Base-by-base conservation (phyloP, 495 filamentous ascomycete species). In the Durotheca rogersii region DNA sequence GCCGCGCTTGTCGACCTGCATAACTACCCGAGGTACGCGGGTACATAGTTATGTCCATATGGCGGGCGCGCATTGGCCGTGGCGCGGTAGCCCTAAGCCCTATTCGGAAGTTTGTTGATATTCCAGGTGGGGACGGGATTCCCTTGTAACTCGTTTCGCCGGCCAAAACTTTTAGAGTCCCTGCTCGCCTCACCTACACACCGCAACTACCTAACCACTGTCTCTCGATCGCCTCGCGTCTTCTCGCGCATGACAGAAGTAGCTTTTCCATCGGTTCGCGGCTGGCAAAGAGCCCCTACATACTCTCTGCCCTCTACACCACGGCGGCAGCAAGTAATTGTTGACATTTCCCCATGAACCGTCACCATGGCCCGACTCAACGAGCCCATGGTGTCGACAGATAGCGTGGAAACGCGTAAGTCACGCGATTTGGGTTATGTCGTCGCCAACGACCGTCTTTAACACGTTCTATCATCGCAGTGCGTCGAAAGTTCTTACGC, bases 291-390 rank as follows among this genome's bases (percentile, higher is more conserved):
- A 27, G 16, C 50, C 41, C 40, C 35, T 56, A n/a, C 42, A 48
- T 58, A 33, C 40, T 36, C 37, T 20, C 17, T 43, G 34, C 30
- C 35, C 53, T 34, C 38, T 34, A 58, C 37, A 56, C 34, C 50
- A 42, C 30, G 50, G 47, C 42, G 47, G 41, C 31, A 53, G 41
- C 42, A 34, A 56, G 30, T 39, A 63, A 49, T 56, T 39, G 18
- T 43, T 15, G 29, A 33, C 15, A 40, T 37, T 40, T 52, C 56
- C 61, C 55, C 50, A 60, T 58, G 60, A 57, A 42, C 52, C 29
- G 71, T 68, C 58, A 64, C 62, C 51, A 96, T 97, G 92, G 92
- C 92, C 67, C 81, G 92, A 66, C 78, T 97, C 62, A 96, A 96
- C 74, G 93, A 96, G 68, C 77, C 80, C 58, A 74, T 77, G 39